These are phyloP conservation scores for Isabelozyma heimii DNA, from an alignment of 805 yeast species.

Conservation along the genomic window DNA sequence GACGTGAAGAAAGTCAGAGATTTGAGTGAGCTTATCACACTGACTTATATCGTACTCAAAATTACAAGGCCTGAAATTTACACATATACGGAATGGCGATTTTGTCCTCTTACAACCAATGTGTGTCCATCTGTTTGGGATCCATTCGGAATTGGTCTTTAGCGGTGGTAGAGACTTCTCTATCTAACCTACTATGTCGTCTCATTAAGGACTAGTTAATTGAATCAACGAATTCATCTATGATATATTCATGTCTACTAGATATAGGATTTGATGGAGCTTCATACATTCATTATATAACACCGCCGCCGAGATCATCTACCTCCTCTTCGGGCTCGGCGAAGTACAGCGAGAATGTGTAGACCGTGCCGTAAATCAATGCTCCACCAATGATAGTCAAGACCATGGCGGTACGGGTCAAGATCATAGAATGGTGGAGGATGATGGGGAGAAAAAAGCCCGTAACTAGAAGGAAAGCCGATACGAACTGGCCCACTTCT, in stretches of 20 bases:
- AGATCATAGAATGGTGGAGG: conserved; percentile 70
- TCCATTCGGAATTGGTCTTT: no score
- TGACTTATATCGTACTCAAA: background rate
- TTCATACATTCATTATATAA: conserved; percentile 7
- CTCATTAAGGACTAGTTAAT: no score
- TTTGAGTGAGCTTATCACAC: background rate
- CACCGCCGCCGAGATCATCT: conserved; percentile 20
- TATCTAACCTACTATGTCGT: no score
- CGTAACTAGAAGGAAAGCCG: conserved; percentile 73
- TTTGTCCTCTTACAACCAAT: no score
- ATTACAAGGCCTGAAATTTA: no score
- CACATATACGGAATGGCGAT: no score
- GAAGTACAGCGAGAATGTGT: conserved; percentile 78
- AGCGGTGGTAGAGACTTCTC: no score
- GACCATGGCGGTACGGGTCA: conserved; percentile 65
- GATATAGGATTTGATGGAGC: no score
- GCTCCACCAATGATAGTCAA: conserved; percentile 85
- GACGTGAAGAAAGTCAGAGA: background rate
- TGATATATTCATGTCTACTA: no score
- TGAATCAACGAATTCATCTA: no score
- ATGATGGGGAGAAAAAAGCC: conserved; percentile 74
- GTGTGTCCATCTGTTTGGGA: no score
- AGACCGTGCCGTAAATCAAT: conserved; percentile 78
- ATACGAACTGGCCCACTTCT: conserved; percentile 75
- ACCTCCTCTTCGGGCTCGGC: conserved; percentile 24